phyloP scores from a whole-genome alignment of 176 grass and related monocot genomes.

The Rhynchospora tenuis region DNA sequence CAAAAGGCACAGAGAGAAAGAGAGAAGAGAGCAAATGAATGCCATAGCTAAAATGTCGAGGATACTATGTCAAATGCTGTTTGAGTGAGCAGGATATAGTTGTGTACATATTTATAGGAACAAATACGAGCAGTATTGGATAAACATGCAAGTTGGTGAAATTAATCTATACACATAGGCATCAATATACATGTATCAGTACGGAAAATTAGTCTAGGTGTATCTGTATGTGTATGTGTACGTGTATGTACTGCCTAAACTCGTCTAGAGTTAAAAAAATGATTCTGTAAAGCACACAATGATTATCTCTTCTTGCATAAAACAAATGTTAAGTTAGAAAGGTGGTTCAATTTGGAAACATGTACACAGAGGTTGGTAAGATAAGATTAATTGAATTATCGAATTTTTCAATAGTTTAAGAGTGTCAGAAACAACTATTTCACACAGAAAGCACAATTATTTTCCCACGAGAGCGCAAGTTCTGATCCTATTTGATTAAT shows the following conservation, averaged over 20 bases:
- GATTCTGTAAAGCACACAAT: background rate
- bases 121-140: conserved; percentile 14
- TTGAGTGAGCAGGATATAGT: background rate
- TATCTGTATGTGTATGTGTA: background rate
- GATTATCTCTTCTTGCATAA: background rate
- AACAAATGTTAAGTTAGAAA: background rate
- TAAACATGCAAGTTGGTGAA: conserved; percentile 3
- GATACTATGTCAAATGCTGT: background rate
- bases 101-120: background rate
- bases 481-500: no score
- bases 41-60: background rate
- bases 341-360: background rate
- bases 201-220: background rate
- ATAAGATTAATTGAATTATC: background rate
- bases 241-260: background rate
- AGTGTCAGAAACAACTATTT: no score
- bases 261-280: background rate
- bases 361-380: background rate
- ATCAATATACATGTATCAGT: background rate
- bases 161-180: background rate
- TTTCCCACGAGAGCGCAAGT: no score
- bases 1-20: background rate
- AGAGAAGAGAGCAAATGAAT: background rate
- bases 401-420: no score
- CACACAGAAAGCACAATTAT: no score